A percentile compares a stretch with the other conserved stretches of the same genome.
These are phyloP conservation scores for Comarum palustre DNA, from an alignment of 306 rosid genomes.

Conservation along the genomic window DNA sequence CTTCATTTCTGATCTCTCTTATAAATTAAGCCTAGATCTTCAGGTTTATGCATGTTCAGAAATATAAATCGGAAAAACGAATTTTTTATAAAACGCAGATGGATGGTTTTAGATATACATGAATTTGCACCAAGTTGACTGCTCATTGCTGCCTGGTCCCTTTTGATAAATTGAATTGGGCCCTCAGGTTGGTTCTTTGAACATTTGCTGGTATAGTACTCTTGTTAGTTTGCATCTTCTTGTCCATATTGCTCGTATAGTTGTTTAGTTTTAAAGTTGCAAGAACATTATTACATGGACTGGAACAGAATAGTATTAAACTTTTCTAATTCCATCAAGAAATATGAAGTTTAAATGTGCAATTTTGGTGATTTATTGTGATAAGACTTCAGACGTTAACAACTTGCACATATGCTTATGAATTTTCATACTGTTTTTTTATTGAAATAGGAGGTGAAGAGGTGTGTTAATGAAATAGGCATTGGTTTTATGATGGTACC, in stretches of 20 bases:
- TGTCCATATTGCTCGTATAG: not conserved
- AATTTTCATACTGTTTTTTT: constrained; percentile 14
- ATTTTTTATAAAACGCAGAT: not conserved
- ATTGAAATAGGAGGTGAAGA: constrained; percentile 58
- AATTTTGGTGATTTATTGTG: not conserved
- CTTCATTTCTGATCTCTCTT: not conserved
- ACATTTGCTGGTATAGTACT: not conserved
- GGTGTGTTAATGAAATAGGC: constrained; percentile 74
- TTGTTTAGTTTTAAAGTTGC: not conserved
- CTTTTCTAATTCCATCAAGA: not conserved
- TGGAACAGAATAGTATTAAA: not conserved
- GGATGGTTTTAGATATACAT: not conserved
- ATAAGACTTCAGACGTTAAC: not conserved
- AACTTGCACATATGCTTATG: constrained; percentile 6
- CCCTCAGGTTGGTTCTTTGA: constrained; percentile 53
- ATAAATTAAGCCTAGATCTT: not conserved
- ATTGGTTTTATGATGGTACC: constrained; percentile 96
- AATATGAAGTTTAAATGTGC: not conserved
- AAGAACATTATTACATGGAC: not conserved
- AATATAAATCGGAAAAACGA: not conserved
- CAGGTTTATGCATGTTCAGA: not conserved
- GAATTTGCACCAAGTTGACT: too few species aligned
- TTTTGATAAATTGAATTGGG: constrained; percentile 47
- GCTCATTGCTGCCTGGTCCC: not conserved
- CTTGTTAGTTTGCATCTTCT: not conserved